Evolutionary conservation across 2,329 filamentous ascomycete species (phyloP), one percentile per base, ranked within the genome.

Genomic region (Juglanconis juglandina): DNA sequence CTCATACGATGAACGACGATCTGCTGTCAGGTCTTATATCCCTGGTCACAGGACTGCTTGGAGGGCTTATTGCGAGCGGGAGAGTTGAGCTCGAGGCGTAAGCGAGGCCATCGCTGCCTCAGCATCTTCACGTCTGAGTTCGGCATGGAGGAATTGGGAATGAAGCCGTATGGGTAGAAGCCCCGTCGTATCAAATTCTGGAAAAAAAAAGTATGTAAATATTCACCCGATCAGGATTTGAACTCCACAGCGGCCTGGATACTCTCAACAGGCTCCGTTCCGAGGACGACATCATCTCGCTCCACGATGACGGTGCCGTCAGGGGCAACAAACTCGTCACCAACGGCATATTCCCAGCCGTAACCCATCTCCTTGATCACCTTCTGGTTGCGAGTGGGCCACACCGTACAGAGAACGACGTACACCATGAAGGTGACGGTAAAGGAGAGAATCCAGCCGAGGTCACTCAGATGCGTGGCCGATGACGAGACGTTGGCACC

Each of bases 391-490:
- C 53, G 50, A 11, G 57, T 59, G 3, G 57, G 57, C 57, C 73
- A 76, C 24, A 77, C 51, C 32, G 60, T 58, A 66, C 75, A 77
- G 5, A 78, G 59, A 1, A 62, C 62, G 37, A 68, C 72, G 61
- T 75, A 75, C 6, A 72, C 65, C 2, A 71, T 59, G 41, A 73
- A 70, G 33, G 68, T 68, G 51, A 68, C 65, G 14, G 63, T 42
- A 59, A 75, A 74, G 1, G 70, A 73, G 14, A 75, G 61, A 11
- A 73, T 52, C 72, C 72, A 75, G 33, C 73, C 73, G 0, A 75
- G 64, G 35, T 70, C 63, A n/a, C 71, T 69, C 24, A 75, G 65
- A 39, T 72, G 59, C 1, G 66, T 68, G 3, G 72, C 75, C 0
- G 66, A 60, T 9, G 65, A 56, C 39, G 66, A 68, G 30, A 75